Evolutionary conservation across 768 basidiomycete genomes (phyloP).

Genomic region (Serendipita vermifera): DNA sequence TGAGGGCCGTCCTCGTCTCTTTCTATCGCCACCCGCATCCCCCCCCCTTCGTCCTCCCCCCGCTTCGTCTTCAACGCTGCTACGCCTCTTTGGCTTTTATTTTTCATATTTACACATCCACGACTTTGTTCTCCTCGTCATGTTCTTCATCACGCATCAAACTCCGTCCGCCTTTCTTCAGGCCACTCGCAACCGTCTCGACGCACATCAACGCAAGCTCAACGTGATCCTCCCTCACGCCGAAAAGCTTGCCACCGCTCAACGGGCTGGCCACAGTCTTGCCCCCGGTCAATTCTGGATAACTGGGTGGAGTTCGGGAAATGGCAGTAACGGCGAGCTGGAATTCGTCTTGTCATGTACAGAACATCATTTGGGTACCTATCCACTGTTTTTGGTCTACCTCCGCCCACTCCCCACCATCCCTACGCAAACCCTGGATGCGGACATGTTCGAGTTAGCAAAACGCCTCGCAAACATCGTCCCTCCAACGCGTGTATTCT

Average conservation of each 20-base stretch:
- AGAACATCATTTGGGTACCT: slow-evolving; percentile 38
- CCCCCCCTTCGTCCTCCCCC: no score
- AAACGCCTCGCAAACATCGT: slow-evolving; percentile 27
- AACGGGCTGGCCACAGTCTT: slow-evolving; percentile 17
- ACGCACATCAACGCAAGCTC: slow-evolving; percentile 28
- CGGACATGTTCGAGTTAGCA: slow-evolving; percentile 34
- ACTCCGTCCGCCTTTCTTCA: slow-evolving; percentile 30
- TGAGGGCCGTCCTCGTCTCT: no score
- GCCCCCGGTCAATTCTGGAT: slow-evolving; percentile 32
- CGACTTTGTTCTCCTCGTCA: no score
- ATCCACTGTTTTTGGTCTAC: slow-evolving; percentile 54
- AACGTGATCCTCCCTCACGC: slow-evolving; percentile 44
- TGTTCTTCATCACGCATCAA: no score
- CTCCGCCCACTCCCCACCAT: slow-evolving; percentile 26
- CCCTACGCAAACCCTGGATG: slow-evolving; percentile 24
- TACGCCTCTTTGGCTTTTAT: no score
- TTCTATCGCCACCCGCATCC: no score
- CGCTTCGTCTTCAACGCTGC: no score
- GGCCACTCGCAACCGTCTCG: slow-evolving; percentile 28
- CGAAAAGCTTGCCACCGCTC: slow-evolving; percentile 28
- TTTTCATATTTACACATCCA: no score
- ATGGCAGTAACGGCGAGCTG: slow-evolving; percentile 6
- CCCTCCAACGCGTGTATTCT: slow-evolving; percentile 30
- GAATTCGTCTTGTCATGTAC: slow-evolving; percentile 44
- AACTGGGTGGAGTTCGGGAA: slow-evolving; percentile 32